Evolutionary conservation across 192 early-diverging fungal genomes (phyloP).

Genomic region (Chytriomyces sp.): DNA sequence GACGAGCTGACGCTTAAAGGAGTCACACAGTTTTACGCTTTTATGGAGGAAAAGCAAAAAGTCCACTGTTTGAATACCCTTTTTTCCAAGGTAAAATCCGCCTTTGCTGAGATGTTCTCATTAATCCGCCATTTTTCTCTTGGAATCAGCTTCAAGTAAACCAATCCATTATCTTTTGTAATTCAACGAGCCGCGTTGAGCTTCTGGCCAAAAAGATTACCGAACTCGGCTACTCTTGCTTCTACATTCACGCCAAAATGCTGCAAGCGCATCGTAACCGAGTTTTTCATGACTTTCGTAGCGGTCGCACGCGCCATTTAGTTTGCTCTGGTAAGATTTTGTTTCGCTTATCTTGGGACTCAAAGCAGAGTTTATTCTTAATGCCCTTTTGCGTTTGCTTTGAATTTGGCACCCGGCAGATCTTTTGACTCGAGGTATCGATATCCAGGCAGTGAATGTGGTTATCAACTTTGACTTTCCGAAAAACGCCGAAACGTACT

Average conservation of each 20-base stretch:
- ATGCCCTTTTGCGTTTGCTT: neutral
- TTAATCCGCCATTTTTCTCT: neutral
- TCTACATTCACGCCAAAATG: slow-evolving; percentile 99
- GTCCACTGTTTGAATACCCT: slow-evolving; percentile 89
- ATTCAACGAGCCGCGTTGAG: slow-evolving; percentile 98
- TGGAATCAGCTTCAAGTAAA: slow-evolving; percentile 91
- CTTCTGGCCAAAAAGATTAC: slow-evolving; percentile 99
- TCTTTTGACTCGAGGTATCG: slow-evolving; percentile 96
- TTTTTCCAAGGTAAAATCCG: neutral
- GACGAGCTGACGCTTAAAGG: slow-evolving; percentile 97
- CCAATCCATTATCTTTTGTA: slow-evolving; percentile 99
- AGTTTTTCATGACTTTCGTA: slow-evolving; percentile 99
- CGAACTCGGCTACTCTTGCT: slow-evolving; percentile 99
- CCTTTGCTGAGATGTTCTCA: neutral
- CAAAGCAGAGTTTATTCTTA: slow-evolving; percentile 17
- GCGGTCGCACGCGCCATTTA: slow-evolving; percentile 95
- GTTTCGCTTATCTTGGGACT: neutral
- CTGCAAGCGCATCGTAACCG: slow-evolving; percentile 97
- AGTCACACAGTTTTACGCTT: slow-evolving; percentile 99
- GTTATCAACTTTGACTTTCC: slow-evolving; percentile 99
- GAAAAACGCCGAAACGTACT: slow-evolving; percentile 98
- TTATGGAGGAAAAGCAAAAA: slow-evolving; percentile 98
- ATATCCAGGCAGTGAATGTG: slow-evolving; percentile 99
- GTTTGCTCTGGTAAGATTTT: slow-evolving; percentile 83
- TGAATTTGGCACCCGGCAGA: slow-evolving; percentile 59